Conservation (phyloP, 2,329 filamentous ascomycete genomes). For the Fonsecaea pedrosoi region DNA sequence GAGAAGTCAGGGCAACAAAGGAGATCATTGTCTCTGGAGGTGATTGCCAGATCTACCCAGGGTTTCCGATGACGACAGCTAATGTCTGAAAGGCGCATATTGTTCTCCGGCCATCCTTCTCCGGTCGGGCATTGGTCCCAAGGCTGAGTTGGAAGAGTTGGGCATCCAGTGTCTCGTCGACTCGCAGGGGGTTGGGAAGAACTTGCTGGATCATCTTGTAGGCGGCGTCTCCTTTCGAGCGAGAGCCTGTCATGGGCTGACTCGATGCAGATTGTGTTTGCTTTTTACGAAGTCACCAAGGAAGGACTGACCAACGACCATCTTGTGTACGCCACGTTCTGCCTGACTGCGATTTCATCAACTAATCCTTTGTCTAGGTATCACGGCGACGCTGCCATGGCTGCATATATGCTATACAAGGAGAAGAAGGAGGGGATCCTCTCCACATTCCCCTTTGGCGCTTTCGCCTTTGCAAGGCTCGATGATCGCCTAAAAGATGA, state of each 20-base stretch:
- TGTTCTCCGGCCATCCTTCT: constrained; percentile 61
- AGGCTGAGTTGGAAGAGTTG: constrained; percentile 50
- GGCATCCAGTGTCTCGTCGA: constrained; percentile 55
- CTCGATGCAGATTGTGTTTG: constrained; percentile 58
- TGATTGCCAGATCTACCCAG: constrained; percentile 32
- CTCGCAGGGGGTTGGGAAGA: constrained; percentile 60
- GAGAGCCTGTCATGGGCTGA: constrained; percentile 37
- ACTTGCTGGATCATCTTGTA: constrained; percentile 61
- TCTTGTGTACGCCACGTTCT: constrained; percentile 46
- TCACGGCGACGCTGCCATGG: constrained; percentile 59
- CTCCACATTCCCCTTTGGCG: constrained; percentile 68
- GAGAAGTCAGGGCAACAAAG: constrained; percentile 49
- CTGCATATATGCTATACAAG: constrained; percentile 63
- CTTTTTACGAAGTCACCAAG: constrained; percentile 65
- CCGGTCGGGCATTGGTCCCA: constrained; percentile 60
- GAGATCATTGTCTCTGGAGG: constrained; percentile 52
- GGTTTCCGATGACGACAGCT: not conserved
- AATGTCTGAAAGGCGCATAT: constrained; percentile 51
- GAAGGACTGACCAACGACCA: constrained; percentile 63
- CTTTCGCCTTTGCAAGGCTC: constrained; percentile 67
- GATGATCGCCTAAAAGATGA: constrained; percentile 64
- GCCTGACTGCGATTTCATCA: not conserved
- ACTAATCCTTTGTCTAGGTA: constrained; percentile 45
- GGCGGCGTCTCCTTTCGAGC: constrained; percentile 37
- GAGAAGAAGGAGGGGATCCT: constrained; percentile 65